Percentiles rank a stretch among this genome's conserved stretches.
These are phyloP conservation scores for Rhizopus arrhizus DNA, from an alignment of 371 early-diverging fungal genomes.

Conservation along the genomic window DNA sequence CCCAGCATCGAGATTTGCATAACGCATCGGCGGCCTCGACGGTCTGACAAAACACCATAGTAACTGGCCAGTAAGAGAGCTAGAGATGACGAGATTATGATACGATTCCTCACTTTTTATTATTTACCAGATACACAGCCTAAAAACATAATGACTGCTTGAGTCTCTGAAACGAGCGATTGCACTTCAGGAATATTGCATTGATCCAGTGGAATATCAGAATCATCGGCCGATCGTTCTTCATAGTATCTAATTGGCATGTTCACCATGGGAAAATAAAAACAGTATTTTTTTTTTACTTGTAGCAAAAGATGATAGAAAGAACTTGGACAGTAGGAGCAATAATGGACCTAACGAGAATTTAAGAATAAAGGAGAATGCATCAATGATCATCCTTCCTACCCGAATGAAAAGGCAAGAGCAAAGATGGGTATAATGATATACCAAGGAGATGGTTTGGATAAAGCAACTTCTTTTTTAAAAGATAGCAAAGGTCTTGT, in stretches of 20 bases:
- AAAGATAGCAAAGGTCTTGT: not conserved
- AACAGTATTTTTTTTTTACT: not conserved
- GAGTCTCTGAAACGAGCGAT: slow-evolving; percentile 35
- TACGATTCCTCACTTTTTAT: not conserved
- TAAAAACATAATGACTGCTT: slow-evolving; percentile 39
- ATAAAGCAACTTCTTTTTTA: not conserved
- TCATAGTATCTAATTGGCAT: not conserved
- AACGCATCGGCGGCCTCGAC: slow-evolving; percentile 33
- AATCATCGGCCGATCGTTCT: not conserved
- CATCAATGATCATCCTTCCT: slow-evolving; percentile 5
- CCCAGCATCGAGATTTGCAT: slow-evolving; percentile 37
- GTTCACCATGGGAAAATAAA: not conserved
- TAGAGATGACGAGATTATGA: slow-evolving; percentile 10
- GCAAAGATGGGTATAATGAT: slow-evolving; percentile 25
- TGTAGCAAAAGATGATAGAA: not conserved
- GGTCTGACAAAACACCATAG: slow-evolving; percentile 46
- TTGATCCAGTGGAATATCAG: slow-evolving; percentile 24
- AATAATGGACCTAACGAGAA: not conserved
- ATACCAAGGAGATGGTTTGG: slow-evolving; percentile 34
- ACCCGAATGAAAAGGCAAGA: slow-evolving; percentile 29
- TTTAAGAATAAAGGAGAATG: not conserved
- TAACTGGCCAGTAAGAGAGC: slow-evolving; percentile 40
- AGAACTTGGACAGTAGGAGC: not conserved
- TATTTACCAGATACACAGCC: slow-evolving; percentile 33
- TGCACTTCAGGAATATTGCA: slow-evolving; percentile 50